Evolutionary conservation across 78 protist species (phyloP), one percentile per base, ranked within the genome.

Genomic region (Goniomonas avonlea): DNA sequence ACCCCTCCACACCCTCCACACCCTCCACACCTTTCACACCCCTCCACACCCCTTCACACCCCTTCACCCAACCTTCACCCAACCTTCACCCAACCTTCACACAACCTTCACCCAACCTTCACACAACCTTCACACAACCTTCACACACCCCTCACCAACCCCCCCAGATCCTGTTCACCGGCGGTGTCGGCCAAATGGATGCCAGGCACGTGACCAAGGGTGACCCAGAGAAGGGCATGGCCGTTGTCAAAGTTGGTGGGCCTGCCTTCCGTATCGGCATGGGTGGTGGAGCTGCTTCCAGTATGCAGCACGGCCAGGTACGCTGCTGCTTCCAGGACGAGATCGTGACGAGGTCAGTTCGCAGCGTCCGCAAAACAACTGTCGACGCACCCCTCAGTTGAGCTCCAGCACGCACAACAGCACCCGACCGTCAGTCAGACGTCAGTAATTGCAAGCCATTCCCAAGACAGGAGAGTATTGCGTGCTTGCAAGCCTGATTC

Each of bases 281-380:
- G 81, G 97, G 97, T 34, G 97, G 97, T 32, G 97, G 97, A 23
- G 91, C 95, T 4, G 97, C 97, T 0, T 80, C 89, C 3, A 84
- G 91, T 7, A 79, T 89, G 90, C 90, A 79, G 15, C 11, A 1
- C 25, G 79, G 79, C 23, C 34, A 34, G 34, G 77, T 77, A 35
- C 59, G 84, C 29, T n/a, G n/a, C n/a, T n/a, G n/a, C n/a, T n/a
- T n/a, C n/a, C n/a, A n/a, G n/a, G n/a, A n/a, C n/a, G n/a, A n/a
- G n/a, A n/a, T n/a, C n/a, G n/a, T n/a, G n/a, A n/a, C n/a, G n/a
- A n/a, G n/a, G n/a, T n/a, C n/a, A n/a, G n/a, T n/a, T n/a, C n/a
- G n/a, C n/a, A n/a, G n/a, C n/a, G n/a, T n/a, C n/a, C n/a, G n/a
- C n/a, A n/a, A n/a, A n/a, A n/a, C n/a, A n/a, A n/a, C n/a, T n/a